Conservation (phyloP, 306 rosid species). For the barrel medic (Medicago truncatula) region MtrunA17r5.0-ANR NC_053042.1:1519001-1519500, state of each 20-base stretch:
- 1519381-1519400: background rate
- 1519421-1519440: slow-evolving; percentile 10
- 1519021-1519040: too few species aligned
- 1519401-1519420: background rate
- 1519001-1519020: too few species aligned
- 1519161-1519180: too few species aligned
- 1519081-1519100: too few species aligned
- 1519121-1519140: too few species aligned
- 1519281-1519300: slow-evolving; percentile 63
- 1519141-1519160: too few species aligned
- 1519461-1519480: slow-evolving; percentile 1
- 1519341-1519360: too few species aligned
- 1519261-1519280: slow-evolving; percentile 81
- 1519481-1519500: slow-evolving; percentile 48
- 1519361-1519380: slow-evolving; percentile 46
- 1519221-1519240: slow-evolving; percentile 66
- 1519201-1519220: slow-evolving; percentile 7
- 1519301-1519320: slow-evolving; percentile 49
- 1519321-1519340: too few species aligned
- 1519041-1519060: too few species aligned
- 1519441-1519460: slow-evolving; percentile 29
- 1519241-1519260: slow-evolving; percentile 81
- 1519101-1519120: too few species aligned
- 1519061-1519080: too few species aligned
- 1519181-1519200: too few species aligned